Percentiles rank a stretch among this genome's conserved stretches.
phyloP scores from a whole-genome alignment of 148 eudicot species.

The Gaultheria prostrata region DNA sequence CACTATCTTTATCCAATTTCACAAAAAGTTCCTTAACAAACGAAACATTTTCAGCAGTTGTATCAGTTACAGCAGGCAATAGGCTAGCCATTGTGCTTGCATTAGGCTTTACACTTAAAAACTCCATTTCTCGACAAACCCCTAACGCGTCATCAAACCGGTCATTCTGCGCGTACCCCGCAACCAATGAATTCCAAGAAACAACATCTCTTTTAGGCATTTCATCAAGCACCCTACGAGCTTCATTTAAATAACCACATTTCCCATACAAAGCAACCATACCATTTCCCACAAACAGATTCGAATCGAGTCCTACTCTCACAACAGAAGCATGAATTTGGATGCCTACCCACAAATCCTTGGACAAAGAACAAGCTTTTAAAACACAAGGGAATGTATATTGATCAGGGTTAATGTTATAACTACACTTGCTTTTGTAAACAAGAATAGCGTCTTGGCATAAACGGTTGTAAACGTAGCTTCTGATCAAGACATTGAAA shows the following conservation, averaged over 20 bases:
- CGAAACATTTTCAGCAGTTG: constrained; percentile 44
- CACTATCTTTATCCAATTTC: constrained; percentile 34
- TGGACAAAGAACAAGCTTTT: constrained; percentile 62
- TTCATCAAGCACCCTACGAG: constrained; percentile 51
- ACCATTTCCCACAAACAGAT: constrained; percentile 63
- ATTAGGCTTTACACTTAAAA: constrained; percentile 39
- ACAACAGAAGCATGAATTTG: constrained; percentile 50
- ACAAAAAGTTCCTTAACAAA: constrained; percentile 58
- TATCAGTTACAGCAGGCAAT: constrained; percentile 62
- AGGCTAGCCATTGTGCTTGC: constrained; percentile 80
- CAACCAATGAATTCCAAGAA: constrained; percentile 80
- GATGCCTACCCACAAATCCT: constrained; percentile 50
- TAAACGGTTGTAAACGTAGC: constrained; percentile 54
- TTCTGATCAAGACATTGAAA: constrained; percentile 83
- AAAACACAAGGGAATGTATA: constrained; percentile 75
- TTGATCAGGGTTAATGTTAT: constrained; percentile 53
- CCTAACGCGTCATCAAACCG: constrained; percentile 62
- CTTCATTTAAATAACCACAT: constrained; percentile 53
- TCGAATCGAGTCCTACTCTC: constrained; percentile 50
- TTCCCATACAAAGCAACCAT: constrained; percentile 77
- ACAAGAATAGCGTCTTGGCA: constrained; percentile 50
- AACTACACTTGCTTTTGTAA: constrained; percentile 42
- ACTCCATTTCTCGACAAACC: constrained; percentile 62
- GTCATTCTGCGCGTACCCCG: constrained; percentile 59
- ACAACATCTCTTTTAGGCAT: constrained; percentile 61